Evolutionary conservation across 2,329 filamentous ascomycete species (phyloP).

Genomic region (Venturia oleaginea): DNA sequence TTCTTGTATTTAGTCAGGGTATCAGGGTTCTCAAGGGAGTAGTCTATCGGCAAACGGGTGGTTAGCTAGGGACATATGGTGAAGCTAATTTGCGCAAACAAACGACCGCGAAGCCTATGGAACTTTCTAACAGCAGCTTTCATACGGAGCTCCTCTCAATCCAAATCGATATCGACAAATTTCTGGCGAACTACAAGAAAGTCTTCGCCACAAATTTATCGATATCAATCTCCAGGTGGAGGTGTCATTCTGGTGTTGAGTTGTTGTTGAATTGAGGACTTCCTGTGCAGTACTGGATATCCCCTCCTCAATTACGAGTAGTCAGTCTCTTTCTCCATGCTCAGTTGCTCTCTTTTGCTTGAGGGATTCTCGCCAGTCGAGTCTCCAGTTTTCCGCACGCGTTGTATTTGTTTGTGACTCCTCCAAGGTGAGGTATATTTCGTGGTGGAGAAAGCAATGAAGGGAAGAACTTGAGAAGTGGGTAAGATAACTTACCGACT

Average conservation of each 20-base stretch:
- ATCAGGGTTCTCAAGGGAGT: constrained; percentile 82
- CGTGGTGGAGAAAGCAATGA: neutral
- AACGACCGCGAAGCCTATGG: neutral
- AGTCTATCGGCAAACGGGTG: constrained; percentile 47
- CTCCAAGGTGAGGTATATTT: neutral
- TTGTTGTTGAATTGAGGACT: neutral
- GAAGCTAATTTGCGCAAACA: neutral
- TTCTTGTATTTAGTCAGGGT: constrained; percentile 99
- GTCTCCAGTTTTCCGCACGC: neutral
- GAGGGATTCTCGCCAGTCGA: neutral
- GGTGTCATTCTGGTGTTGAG: neutral
- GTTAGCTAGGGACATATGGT: neutral
- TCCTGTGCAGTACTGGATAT: neutral
- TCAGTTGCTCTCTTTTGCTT: neutral
- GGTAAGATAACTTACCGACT: constrained; percentile 1
- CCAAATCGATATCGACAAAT: neutral
- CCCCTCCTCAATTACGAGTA: neutral
- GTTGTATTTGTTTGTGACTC: neutral
- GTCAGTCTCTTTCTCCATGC: neutral
- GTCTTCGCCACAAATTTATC: neutral
- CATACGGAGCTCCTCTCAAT: too few relatives aligned
- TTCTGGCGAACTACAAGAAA: neutral
- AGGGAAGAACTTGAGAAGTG: neutral
- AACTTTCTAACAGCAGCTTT: too few relatives aligned
- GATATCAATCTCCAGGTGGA: neutral